Evolutionary conservation across 176 grass and related monocot genomes (phyloP), one percentile per base, ranked within the genome.

Genomic region (Lolium rigidum): DNA sequence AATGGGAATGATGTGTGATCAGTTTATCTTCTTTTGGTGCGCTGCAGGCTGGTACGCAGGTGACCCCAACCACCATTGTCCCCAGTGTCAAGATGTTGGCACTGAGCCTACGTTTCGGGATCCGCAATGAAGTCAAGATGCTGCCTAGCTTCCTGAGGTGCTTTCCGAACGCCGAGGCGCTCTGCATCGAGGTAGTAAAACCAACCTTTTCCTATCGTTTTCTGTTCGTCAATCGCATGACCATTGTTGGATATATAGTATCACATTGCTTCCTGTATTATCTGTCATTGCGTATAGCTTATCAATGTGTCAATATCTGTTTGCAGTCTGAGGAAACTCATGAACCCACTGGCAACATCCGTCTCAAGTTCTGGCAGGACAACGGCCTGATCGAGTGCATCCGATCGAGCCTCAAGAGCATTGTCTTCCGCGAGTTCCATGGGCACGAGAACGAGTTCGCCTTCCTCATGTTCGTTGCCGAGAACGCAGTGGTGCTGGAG

Each of bases 81-180:
- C 35, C 66, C 66, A 69, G 66, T 69, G 35, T 88, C 51, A 12
- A 31, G 3, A 70, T 76, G 48, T 60, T 88, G 41, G 80, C 58
- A 16, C 22, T 88, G 60, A 13, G 70, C 2, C 26, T 83, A 64
- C 6, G 12, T 41, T 83, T 88, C 24, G 7, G 39, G 8, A 21
- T 83, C 2, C 3, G 6, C 9, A 67, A 77, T 59, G 60, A 88
- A 28, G 73, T 77, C 9, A 62, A 78, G 24, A 77, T 88, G 80
- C 13, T 83, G 9, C 49, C 14, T 9, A 69, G 62, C 10, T 83
- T 88, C 25, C 86, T 88, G 4, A 88, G 13, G 39, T 83, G 86
- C 20, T 88, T 88, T 47, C 86, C 80, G 4, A 69, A 76, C 3
- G 25, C 83, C 2, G 86, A 88, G 10, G 78, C 25, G 0, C 39